Base-by-base conservation (phyloP, 2,329 filamentous ascomycete genomes). In the Polychaeton citri region DNA sequence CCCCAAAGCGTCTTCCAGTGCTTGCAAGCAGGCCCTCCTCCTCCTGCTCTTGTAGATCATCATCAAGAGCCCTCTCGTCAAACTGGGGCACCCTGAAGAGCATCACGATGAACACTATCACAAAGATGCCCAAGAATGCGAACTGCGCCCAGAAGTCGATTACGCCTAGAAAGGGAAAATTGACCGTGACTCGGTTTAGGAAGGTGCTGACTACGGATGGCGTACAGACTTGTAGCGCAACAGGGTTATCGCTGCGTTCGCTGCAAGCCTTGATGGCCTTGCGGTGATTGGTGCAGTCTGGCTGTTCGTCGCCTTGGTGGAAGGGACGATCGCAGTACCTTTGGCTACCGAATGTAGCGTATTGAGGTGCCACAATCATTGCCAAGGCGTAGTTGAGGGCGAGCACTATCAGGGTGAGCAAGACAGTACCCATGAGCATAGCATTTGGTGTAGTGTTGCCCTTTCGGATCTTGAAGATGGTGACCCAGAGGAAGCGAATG, bases 141-240 rank as follows among this genome's bases (percentile, higher is more conserved):
- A 95, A 96, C 52, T 98, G 90, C 0, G 86, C 83, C 86, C 87
- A 98, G 59, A 96, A 98, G 47, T 84, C 74, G n/a, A 96, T 65
- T 8, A 80, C 76, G 8, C 90, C 90, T 52, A 98, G 93, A 55
- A 95, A 85, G 5, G 90, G 87, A 71, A 90, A 98, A 55, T 92
- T 94, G 52, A 94, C 73, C 16, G 83, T 87, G 41, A 95, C 75
- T 31, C 87, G 78, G 60, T 96, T 95, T 45, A 98, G 69, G 60
- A 98, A 93, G 0, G 84, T 94, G 40, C 83, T 90, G 57, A 87
- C 81, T 24, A 95, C 78, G 16, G 80, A 88, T 0, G 90, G 86
- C 1, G 87, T 96, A 68, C 90, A 98, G 16, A 93, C 79, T 40
- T 78, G 71, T 45, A 74, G 74, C 3, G 85, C 81, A n/a, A 72